Evolutionary conservation across 306 rosid species (phyloP), one percentile per base, ranked within the genome.

Genomic region (Myrica gale): DNA sequence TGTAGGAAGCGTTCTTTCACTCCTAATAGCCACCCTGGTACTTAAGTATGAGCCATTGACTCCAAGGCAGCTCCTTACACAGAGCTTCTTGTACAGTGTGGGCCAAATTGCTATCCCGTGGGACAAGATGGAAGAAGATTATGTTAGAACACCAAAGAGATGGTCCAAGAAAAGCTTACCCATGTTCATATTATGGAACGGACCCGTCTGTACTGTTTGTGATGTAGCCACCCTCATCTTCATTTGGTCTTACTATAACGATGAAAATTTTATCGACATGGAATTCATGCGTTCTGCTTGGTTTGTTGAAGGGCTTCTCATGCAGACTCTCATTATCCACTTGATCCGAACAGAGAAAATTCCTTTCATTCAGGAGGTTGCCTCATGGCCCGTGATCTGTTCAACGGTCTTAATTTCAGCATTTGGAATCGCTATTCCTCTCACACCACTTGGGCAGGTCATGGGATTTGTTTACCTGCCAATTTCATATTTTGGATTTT

Each of bases 361-460:
- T 16, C 91, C 96, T 21, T 90, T 90, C 50, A 65, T 90, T 23
- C 93, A 90, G 74, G 96, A 88, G 58, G 53, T 85, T 55, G 93
- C 96, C 13, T 87, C 97, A 39, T 90, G 93, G 97, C 97, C 97
- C n/a, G 87, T 92, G 71, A 84, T 90, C 65, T 88, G 85, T 74
- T 90, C 97, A 2, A 88, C 96, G 0, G 74, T 90, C 58, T n/a
- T 85, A 58, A 68, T 90, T 65, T 90, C 96, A 37, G 76, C 89
- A 20, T 68, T 85, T 65, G 93, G 93, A 74, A 87, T 89, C 46
- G 83, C 87, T 63, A 48, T 91, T 20, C 81, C 90, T 4, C 87
- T 86, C 74, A 81, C 97, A 50, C 90, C 92, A 10, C 72, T 89
- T 10, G 93, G 92, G 43, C 37, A 12, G 37, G 79, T 87, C 58